Evolutionary conservation across 1,139 yeast species (phyloP), one percentile per base, ranked within the genome.

Genomic region (Lizanozyma gosingica): DNA sequence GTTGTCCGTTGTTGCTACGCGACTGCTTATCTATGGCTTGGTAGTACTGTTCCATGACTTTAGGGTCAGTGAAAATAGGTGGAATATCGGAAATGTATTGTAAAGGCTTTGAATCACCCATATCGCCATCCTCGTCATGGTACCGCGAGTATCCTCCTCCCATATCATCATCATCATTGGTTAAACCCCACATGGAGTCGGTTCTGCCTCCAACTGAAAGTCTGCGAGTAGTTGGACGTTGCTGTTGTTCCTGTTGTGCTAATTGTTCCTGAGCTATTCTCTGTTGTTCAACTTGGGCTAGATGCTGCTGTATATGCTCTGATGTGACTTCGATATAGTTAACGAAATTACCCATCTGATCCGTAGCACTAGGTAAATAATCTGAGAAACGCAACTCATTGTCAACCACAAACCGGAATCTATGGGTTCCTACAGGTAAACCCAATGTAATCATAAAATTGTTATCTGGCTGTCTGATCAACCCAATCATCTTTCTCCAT

Each of bases 61-160:
- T 67, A 4, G 92, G 88, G 51, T 84, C 94, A 2, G 85, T 78
- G 59, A 92, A 90, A 27, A 92, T 88, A 2, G 94, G 88, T 1
- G 98, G 98, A 37, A 92, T 90, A 46, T 78, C 82, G 39, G 67
- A 71, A 29, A 80, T 78, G 57, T 80, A 84, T 45, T 75, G 69
- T 38, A 51, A 58, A 3, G 54, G 40, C 39, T 54, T 55, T 4
- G 36, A 14, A n/a, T 34, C 17, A 14, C 40, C 41, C 47, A 17
- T 45, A 37, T 54, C 65, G 47, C 70, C 75, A 43, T 77, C 63
- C 44, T 71, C 80, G 42, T 82, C 92, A 51, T 80, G 84, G 56
- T 83, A 84, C 46, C 94, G 65, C 6, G 84, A 74, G 54, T 83
- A 85, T 0, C 90, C 94, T 49, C 78, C 72, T 32, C 94, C 94